Evolutionary conservation across 2,329 filamentous ascomycete genomes (phyloP).

Genomic region (Fusarium sulawesiense): DNA sequence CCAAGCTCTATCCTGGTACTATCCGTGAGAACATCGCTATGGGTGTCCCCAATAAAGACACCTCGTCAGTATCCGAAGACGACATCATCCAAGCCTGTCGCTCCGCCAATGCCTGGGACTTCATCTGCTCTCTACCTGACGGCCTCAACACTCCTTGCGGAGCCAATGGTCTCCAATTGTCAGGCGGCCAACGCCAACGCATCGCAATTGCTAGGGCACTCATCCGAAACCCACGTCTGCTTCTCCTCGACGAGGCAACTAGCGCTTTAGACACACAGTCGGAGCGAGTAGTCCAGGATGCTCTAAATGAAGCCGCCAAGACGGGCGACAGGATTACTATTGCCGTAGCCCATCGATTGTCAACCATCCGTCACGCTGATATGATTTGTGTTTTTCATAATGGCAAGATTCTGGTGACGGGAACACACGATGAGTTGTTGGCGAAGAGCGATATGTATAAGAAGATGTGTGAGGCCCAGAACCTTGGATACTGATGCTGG

Average conservation of each 20-base stretch:
- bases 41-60: conserved; percentile 27
- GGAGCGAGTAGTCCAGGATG: conserved; percentile 73
- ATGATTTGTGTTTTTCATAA: conserved; percentile 71
- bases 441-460: conserved; percentile 58
- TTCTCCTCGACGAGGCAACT: conserved; percentile 43
- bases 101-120: conserved; percentile 63
- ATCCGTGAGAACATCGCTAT: conserved; percentile 19
- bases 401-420: conserved; percentile 66
- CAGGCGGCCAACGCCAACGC: conserved; percentile 75
- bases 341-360: conserved; percentile 87
- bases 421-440: conserved; percentile 68
- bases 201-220: conserved; percentile 76
- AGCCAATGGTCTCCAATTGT: conserved; percentile 72
- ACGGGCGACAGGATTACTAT: conserved; percentile 63
- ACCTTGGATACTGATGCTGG: conserved; percentile 39
- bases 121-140: conserved; percentile 51
- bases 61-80: not conserved
- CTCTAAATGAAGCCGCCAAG: conserved; percentile 79
- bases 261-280: conserved; percentile 45
- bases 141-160: conserved; percentile 71
- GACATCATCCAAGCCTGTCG: not conserved
- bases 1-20: not conserved
- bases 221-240: conserved; percentile 39
- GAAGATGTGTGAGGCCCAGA: conserved; percentile 61
- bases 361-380: conserved; percentile 83